Conservation (phyloP, 306 rosid genomes). For the Nissolia schottii region DNA sequence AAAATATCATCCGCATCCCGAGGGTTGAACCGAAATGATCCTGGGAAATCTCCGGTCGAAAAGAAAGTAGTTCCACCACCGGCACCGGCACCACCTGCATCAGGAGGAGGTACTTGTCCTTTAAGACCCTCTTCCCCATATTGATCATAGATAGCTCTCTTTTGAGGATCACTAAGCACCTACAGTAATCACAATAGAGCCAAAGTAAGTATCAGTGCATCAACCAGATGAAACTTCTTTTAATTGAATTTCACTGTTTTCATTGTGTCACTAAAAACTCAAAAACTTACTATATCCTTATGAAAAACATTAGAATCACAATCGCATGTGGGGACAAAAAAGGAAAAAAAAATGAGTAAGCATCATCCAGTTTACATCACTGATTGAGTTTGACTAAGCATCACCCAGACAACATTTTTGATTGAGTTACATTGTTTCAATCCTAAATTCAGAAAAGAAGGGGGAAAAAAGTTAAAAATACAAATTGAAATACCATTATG, state of each 20-base stretch:
- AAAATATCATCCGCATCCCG: conserved; percentile 62
- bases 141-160: conserved; percentile 63
- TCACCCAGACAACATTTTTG: background rate
- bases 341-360: background rate
- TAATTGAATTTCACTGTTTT: background rate
- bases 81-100: conserved; percentile 44
- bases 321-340: background rate
- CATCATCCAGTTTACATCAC: background rate
- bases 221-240: background rate
- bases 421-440: background rate
- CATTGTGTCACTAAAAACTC: too few species aligned
- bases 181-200: conserved; percentile 13
- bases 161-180: conserved; percentile 77
- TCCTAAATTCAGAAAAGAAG: background rate
- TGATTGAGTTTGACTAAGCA: background rate
- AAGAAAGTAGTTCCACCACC: conserved; percentile 40
- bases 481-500: background rate
- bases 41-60: conserved; percentile 57
- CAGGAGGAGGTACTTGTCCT: conserved; percentile 73
- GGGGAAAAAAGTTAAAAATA: too few species aligned
- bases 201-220: conserved; percentile 20
- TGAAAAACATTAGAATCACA: background rate
- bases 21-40: conserved; percentile 61
- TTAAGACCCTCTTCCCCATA: conserved; percentile 71
- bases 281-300: background rate